phyloP scores from a whole-genome alignment of 257 asterid species.

The Mentha longifolia region DNA sequence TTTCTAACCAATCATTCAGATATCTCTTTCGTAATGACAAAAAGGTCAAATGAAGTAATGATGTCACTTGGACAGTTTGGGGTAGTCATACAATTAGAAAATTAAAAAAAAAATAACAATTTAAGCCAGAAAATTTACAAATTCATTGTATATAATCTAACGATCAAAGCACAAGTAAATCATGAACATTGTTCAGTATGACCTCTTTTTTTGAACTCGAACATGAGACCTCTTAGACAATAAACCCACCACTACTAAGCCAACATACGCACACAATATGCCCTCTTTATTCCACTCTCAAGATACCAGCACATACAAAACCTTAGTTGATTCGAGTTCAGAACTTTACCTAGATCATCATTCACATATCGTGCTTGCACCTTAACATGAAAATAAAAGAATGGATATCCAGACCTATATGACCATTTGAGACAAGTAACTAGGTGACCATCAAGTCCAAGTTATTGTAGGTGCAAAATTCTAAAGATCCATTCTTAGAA shows the following conservation, averaged over 20 bases:
- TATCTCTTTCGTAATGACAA: not conserved
- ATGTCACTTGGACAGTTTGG: too few relatives aligned
- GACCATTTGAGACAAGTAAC: constrained; percentile 20
- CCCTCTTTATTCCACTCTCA: not conserved
- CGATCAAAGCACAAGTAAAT: not conserved
- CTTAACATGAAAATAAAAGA: constrained; percentile 7
- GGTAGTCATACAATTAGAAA: not conserved
- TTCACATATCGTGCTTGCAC: constrained; percentile 3
- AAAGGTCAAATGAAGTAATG: too few relatives aligned
- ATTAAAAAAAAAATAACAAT: not conserved
- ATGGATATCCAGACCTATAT: not conserved
- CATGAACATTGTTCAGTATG: constrained; percentile 7
- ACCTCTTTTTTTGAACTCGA: not conserved
- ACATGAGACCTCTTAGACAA: too few relatives aligned
- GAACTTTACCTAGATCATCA: not conserved
- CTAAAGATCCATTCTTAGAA: not conserved
- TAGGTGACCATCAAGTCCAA: constrained; percentile 9
- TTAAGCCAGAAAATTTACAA: not conserved
- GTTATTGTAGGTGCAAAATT: constrained; percentile 12
- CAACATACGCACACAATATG: too few relatives aligned
- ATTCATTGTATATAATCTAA: constrained; percentile 6
- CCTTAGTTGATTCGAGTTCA: constrained; percentile 7
- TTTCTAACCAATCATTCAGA: not conserved
- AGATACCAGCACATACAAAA: constrained; percentile 3
- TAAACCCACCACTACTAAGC: too few relatives aligned